Evolutionary conservation across 2,329 filamentous ascomycete genomes (phyloP), one percentile per base, ranked within the genome.

Genomic region (Diaporthe nobilis): DNA sequence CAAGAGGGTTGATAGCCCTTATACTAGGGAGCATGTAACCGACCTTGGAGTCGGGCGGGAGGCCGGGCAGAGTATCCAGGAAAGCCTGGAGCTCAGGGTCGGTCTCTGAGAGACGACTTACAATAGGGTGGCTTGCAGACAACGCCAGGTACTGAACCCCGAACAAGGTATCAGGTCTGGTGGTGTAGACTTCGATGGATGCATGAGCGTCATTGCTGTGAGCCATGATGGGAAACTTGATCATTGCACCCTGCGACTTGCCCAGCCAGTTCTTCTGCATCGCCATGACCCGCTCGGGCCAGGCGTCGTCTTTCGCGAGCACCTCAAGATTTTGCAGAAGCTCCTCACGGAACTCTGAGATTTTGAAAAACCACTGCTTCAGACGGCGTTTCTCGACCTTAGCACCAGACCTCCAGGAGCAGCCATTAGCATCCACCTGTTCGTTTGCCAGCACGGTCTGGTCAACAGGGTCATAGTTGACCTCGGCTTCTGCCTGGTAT

Each of bases 251-350:
- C 13, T 87, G 87, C 1, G 94, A 97, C 80, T 92, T 94, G 39
- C 95, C 95, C 37, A 98, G 88, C 95, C 95, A 98, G 81, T 98
- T 95, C 80, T 89, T 92, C 83, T 98, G 95, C 91, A 97, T 95
- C 4, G 93, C 86, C 47, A 96, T 81, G 12, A 98, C 95, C 79
- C 93, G 91, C 78, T 97, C 94, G 0, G 95, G 95, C 95, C 95
- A 98, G 28, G 89, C 89, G 3, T 88, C 89, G 22, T 91, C 85
- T 78, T 90, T 86, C 17, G 90, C 87, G 49, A 98, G 87, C 5
- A 86, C 84, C 42, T 95, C 90, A 1, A 98, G 87, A 77, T 95
- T 94, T 39, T 92, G 86, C 37, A 97, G 86, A 10, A 98, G 86
- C 5, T 90, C 87, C 72, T 96, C 92, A 77, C 94, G 92, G 81